Percentiles rank a stretch among this genome's conserved stretches.
Evolutionary conservation across 257 asterid genomes (phyloP).

Genomic region (Pogostemon cablin): DNA sequence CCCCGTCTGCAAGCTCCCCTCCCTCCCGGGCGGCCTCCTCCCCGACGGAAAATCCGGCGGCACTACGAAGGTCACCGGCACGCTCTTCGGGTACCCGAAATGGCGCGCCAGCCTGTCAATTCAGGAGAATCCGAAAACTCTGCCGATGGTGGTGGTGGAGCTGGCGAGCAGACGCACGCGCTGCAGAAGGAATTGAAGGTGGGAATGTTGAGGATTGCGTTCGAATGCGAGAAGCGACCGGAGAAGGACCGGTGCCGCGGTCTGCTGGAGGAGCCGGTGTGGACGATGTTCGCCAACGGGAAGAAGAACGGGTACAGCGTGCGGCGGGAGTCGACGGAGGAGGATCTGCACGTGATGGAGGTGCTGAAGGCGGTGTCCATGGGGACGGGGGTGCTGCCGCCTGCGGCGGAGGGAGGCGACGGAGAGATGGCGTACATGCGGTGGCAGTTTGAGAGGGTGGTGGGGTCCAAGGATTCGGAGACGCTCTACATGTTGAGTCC

Average conservation of each 20-base stretch:
- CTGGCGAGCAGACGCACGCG: conserved; percentile 48
- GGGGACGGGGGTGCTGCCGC: conserved; percentile 83
- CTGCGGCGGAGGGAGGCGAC: conserved; percentile 52
- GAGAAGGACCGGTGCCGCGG: conserved; percentile 36
- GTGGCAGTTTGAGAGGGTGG: conserved; percentile 71
- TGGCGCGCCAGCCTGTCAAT: conserved; percentile 51
- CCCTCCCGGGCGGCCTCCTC: conserved; percentile 60
- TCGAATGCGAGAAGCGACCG: conserved; percentile 51
- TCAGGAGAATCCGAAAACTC: conserved; percentile 46
- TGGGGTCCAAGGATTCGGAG: conserved; percentile 78
- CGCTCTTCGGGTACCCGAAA: conserved; percentile 61
- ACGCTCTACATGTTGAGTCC: conserved; percentile 80
- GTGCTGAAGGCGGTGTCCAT: conserved; percentile 67
- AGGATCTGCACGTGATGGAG: conserved; percentile 77
- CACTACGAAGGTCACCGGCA: conserved; percentile 50
- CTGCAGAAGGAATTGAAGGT: conserved; percentile 52
- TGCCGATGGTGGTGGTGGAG: conserved; percentile 53
- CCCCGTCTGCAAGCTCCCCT: conserved; percentile 59
- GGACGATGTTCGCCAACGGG: conserved; percentile 78
- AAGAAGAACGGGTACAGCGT: conserved; percentile 63
- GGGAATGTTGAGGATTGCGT: conserved; percentile 51
- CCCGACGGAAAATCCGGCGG: conserved; percentile 34
- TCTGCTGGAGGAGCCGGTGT: conserved; percentile 59
- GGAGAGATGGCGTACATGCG: conserved; percentile 69
- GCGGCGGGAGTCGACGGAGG: conserved; percentile 63